Evolutionary conservation across 208 protist species (phyloP), one percentile per base, ranked within the genome.

Genomic region (Acanthamoeba castellanii): DNA sequence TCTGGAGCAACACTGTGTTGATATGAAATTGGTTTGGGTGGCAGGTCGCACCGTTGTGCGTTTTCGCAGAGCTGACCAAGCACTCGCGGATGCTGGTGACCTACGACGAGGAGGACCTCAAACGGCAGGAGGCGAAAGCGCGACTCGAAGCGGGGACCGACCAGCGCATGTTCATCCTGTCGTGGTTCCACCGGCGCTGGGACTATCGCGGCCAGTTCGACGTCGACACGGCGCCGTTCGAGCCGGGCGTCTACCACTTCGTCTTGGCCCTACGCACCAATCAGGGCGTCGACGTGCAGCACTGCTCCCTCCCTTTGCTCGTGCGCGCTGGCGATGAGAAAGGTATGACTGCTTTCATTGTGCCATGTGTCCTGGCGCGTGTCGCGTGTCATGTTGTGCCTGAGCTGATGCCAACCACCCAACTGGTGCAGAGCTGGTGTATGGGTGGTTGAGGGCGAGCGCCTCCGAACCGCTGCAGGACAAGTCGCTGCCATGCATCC

Each of bases 171-270:
- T 82, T 82, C 74, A 82, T 13, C 22, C 16, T 82, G 13, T 32
- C 20, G 37, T 82, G 74, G 74, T 1, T n/a, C 42, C 32, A 42
- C 37, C 32, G 74, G 27, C 74, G 74, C 7, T 82, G 74, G 74
- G 74, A 42, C 3, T 82, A 82, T 22, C 32, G 25, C 6, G 74
- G 74, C 20, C n/a, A 42, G 37, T 55, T 82, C 74, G 74, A 82
- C 27, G 74, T 82, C 37, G 74, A 82, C n/a, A 42, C 42, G 14
- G 74, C 74, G 0, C 74, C 74, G 8, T 82, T 82, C 37, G 74
- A 82, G 42, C 74, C 74, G 16, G 74, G 74, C 74, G 74, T 82
- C 8, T 82, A 82, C 42, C 74, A 82, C 74, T 82, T 82, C 7
- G 74, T 82, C 37, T 8, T 82, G 34, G 74, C 11, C 22, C 37